These are phyloP conservation scores for Candida koratica DNA, from an alignment of 805 yeast species.

Conservation along the genomic window DNA sequence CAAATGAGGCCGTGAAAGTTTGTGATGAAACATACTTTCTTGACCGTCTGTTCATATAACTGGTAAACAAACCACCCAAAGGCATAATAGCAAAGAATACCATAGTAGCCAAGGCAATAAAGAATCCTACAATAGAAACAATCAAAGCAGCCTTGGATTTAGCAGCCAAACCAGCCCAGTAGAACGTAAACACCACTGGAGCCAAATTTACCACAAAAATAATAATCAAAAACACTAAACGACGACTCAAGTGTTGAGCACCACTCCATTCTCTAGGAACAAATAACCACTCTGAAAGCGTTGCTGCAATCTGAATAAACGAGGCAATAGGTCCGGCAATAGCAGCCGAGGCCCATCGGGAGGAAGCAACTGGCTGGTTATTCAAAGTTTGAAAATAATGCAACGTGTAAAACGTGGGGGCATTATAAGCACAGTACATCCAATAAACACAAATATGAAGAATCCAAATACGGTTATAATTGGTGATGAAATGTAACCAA, in stretches of 20 bases:
- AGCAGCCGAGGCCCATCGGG: slow-evolving; percentile 90
- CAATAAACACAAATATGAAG: slow-evolving; percentile 86
- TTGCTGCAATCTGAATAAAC: slow-evolving; percentile 78
- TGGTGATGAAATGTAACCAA: slow-evolving; percentile 93
- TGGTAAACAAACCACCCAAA: slow-evolving; percentile 90
- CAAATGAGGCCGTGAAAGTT: slow-evolving; percentile 90
- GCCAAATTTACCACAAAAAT: slow-evolving; percentile 72
- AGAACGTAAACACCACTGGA: slow-evolving; percentile 82
- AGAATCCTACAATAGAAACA: slow-evolving; percentile 82
- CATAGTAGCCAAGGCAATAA: slow-evolving; percentile 80
- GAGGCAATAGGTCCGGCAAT: slow-evolving; percentile 89
- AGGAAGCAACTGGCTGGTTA: slow-evolving; percentile 85
- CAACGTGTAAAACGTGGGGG: slow-evolving; percentile 87
- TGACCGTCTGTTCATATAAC: slow-evolving; percentile 80
- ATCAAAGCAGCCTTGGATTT: slow-evolving; percentile 69
- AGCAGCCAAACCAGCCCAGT: slow-evolving; percentile 65
- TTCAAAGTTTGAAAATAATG: slow-evolving; percentile 78
- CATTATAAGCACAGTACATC: slow-evolving; percentile 92
- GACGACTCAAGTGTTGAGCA: slow-evolving; percentile 91
- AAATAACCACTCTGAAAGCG: slow-evolving; percentile 88
- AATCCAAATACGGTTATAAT: slow-evolving; percentile 98
- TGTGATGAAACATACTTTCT: slow-evolving; percentile 91
- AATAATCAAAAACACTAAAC: slow-evolving; percentile 68
- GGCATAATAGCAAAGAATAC: slow-evolving; percentile 93
- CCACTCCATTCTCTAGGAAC: slow-evolving; percentile 99